Percentiles rank a stretch among this genome's conserved stretches.
Conservation (phyloP, 331 rosid species). For the Stylosanthes scabra region DNA sequence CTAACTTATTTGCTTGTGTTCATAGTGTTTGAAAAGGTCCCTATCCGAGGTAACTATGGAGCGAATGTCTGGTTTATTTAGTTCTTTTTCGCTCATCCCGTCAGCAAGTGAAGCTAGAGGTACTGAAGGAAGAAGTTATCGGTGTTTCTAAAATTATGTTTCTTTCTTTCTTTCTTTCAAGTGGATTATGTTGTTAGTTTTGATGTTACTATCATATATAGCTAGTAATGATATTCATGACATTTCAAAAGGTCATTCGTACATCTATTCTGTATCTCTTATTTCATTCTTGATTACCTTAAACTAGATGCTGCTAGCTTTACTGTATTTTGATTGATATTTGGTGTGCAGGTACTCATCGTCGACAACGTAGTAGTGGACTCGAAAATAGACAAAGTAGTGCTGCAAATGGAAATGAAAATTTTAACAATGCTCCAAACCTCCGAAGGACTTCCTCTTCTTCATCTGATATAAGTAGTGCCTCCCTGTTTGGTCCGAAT, state of each 20-base stretch:
- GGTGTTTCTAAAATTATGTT: slow-evolving; percentile 6
- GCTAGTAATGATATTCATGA: slow-evolving; percentile 1
- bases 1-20: slow-evolving; percentile 40
- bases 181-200: not conserved
- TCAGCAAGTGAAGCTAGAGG: slow-evolving; percentile 58
- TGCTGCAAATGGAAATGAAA: slow-evolving; percentile 45
- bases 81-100: slow-evolving; percentile 62
- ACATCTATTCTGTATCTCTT: not conserved
- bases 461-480: slow-evolving; percentile 68
- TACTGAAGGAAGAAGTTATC: slow-evolving; percentile 41
- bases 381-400: slow-evolving; percentile 48
- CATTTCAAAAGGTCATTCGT: not conserved
- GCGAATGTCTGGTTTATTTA: slow-evolving; percentile 60
- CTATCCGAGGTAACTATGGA: slow-evolving; percentile 72
- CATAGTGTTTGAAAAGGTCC: slow-evolving; percentile 64
- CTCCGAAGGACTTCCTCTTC: slow-evolving; percentile 70
- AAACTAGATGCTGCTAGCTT: slow-evolving; percentile 6
- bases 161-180: not conserved
- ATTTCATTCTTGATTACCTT: slow-evolving; percentile 15
- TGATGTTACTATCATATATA: not conserved
- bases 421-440: slow-evolving; percentile 45
- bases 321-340: slow-evolving; percentile 8
- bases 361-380: slow-evolving; percentile 45
- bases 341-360: slow-evolving; percentile 44
- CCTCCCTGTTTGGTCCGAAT: slow-evolving; percentile 50